Evolutionary conservation across 768 basidiomycete genomes (phyloP), one percentile per base, ranked within the genome.

Genomic region (Aureoboletus auriporus): DNA sequence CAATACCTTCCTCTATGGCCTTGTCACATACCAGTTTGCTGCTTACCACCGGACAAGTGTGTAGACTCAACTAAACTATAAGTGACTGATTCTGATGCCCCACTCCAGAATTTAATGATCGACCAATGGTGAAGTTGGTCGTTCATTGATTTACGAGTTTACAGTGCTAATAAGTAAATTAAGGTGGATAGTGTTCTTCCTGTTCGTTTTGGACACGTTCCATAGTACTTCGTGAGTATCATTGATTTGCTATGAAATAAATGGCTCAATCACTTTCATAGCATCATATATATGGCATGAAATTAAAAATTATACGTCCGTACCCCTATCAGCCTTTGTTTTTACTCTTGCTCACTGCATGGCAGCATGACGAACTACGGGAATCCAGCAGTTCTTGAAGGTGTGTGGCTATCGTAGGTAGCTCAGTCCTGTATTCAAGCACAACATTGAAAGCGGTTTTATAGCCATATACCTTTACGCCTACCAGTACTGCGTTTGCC

Each of bases 381-480:
- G 27, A 51, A 59, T 43, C 54, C 57, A 17, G 31, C 34, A 11
- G 48, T 46, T 17, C 49, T 56, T 17, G 36, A 9, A 28, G 8
- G 58, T 53, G 16, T 0, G 54, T 20, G 11, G n/a, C n/a, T n/a
- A 14, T 7, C 6, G 3, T 47, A 7, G 2, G 4, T 31, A 12
- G 8, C 8, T 9, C 11, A 3, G 6, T n/a, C n/a, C 16, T 2
- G 6, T 6, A 10, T 14, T 38, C 5, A 9, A 16, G 29, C 35
- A 31, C 8, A 31, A 12, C 9, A 9, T 31, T 2, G 35, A 3
- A 54, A 76, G 75, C 60, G 37, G 67, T 69, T 38, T 62, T 61
- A 27, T 80, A 78, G 77, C 74, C 73, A 4, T 75, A 77, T 35
- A 71, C 73, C 4, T 75, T 79, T 50, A 79, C 77, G 0, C 73